These are phyloP conservation scores for Yamadazyma scolyti DNA, from an alignment of 805 yeast species.

Conservation along the genomic window DNA sequence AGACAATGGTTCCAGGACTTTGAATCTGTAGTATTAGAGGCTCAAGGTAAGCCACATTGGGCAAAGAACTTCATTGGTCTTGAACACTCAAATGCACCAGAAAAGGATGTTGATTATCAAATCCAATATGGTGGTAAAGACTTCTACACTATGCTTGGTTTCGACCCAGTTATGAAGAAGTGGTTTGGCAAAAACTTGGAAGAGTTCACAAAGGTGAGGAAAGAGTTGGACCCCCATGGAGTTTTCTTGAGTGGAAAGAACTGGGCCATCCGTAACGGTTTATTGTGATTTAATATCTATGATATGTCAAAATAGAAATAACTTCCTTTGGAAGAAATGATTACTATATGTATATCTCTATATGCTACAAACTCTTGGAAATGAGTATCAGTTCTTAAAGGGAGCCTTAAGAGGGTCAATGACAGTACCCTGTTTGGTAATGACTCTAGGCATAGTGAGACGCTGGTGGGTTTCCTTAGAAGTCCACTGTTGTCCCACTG, in stretches of 20 bases:
- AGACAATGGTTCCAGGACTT: constrained; percentile 80
- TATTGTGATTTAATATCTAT: too few relatives aligned
- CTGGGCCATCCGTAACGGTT: constrained; percentile 84
- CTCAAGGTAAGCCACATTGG: constrained; percentile 97
- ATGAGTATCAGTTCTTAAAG: too few relatives aligned
- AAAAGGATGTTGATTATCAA: constrained; percentile 37
- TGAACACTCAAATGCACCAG: constrained; percentile 26
- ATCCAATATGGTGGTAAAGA: constrained; percentile 42
- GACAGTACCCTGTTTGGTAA: constrained; percentile 82
- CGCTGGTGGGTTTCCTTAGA: constrained; percentile 82
- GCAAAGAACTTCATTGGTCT: constrained; percentile 88
- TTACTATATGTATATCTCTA: not conserved
- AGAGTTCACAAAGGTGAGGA: constrained; percentile 60
- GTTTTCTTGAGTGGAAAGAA: constrained; percentile 72
- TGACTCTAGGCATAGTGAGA: constrained; percentile 82
- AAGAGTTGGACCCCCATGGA: constrained; percentile 72
- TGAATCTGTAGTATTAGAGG: constrained; percentile 71
- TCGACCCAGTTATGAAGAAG: constrained; percentile 59
- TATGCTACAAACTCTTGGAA: not conserved
- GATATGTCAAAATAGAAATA: not conserved
- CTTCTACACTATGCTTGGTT: constrained; percentile 74
- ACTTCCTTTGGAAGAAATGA: not conserved
- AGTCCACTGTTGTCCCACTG: constrained; percentile 97
- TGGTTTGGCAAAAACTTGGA: constrained; percentile 78
- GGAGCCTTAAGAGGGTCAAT: constrained; percentile 91